phyloP scores from a whole-genome alignment of 805 yeast genomes.

The Kuraishia ogatae region DNA sequence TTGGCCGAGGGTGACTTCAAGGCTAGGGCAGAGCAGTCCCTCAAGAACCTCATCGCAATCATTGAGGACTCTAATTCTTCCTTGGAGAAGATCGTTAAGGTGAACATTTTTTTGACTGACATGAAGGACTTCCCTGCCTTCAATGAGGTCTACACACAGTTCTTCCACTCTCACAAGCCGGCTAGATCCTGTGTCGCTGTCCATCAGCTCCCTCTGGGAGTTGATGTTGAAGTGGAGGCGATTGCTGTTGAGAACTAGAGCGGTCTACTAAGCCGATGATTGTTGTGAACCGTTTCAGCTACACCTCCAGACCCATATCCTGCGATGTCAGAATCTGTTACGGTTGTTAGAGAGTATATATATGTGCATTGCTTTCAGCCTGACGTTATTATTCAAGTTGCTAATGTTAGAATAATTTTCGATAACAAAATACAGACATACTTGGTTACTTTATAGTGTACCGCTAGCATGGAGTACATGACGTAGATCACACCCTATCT shows the following conservation, averaged over 20 bases:
- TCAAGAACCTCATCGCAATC: slow-evolving; percentile 60
- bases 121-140: slow-evolving; percentile 79
- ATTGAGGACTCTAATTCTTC: slow-evolving; percentile 81
- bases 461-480: not conserved
- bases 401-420: not conserved
- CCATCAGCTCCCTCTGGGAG: slow-evolving; percentile 81
- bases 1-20: slow-evolving; percentile 70
- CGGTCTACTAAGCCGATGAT: not conserved
- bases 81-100: slow-evolving; percentile 77
- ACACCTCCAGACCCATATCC: not conserved
- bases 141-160: slow-evolving; percentile 76
- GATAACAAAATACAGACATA: not conserved
- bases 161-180: slow-evolving; percentile 75
- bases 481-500: not conserved
- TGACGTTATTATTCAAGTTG: not conserved
- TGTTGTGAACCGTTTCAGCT: not conserved
- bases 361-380: no score
- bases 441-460: not conserved
- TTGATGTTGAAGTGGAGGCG: slow-evolving; percentile 84
- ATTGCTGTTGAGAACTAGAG: slow-evolving; percentile 64
- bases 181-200: slow-evolving; percentile 99
- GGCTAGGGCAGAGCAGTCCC: slow-evolving; percentile 70
- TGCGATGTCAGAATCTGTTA: not conserved
- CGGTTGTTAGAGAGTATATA: no score
- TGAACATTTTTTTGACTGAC: slow-evolving; percentile 85